Percentiles rank a stretch among this genome's conserved stretches.
These are phyloP conservation scores for Alternaria gaisen DNA, from an alignment of 2,329 filamentous ascomycete species.

Conservation along the genomic window DNA sequence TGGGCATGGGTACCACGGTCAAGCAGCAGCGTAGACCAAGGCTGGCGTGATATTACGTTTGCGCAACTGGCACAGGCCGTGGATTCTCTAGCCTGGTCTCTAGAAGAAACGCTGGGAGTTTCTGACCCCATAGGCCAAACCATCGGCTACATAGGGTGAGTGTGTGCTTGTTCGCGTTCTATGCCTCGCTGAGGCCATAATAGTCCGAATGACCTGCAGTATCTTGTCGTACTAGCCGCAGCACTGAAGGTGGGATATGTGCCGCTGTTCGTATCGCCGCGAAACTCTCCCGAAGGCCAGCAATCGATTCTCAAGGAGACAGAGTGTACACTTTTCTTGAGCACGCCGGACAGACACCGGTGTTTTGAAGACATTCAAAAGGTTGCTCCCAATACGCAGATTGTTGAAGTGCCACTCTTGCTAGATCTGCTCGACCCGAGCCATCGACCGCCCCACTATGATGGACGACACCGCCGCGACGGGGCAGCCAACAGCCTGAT, in stretches of 20 bases:
- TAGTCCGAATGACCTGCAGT: background rate
- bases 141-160: slow-evolving; percentile 1
- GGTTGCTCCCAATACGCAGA: background rate
- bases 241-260: slow-evolving; percentile 2
- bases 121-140: background rate
- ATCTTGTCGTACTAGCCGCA: slow-evolving; percentile 3
- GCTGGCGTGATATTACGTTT: background rate
- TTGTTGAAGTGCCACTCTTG: background rate
- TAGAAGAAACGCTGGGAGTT: background rate
- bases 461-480: background rate
- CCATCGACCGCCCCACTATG: background rate
- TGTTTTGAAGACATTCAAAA: background rate
- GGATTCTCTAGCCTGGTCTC: background rate
- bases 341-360: background rate
- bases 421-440: background rate
- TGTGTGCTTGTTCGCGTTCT: background rate
- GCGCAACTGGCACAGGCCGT: background rate
- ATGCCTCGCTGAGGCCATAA: background rate
- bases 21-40: background rate
- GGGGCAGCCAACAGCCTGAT: background rate
- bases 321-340: background rate
- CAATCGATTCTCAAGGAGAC: background rate
- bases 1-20: background rate
- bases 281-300: slow-evolving; percentile 1
- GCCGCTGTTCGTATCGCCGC: slow-evolving; percentile 2